Percentiles rank a stretch among this genome's conserved stretches.
Conservation (phyloP, 2,329 filamentous ascomycete species). For the Phyllosticta paracitricarpa region DNA sequence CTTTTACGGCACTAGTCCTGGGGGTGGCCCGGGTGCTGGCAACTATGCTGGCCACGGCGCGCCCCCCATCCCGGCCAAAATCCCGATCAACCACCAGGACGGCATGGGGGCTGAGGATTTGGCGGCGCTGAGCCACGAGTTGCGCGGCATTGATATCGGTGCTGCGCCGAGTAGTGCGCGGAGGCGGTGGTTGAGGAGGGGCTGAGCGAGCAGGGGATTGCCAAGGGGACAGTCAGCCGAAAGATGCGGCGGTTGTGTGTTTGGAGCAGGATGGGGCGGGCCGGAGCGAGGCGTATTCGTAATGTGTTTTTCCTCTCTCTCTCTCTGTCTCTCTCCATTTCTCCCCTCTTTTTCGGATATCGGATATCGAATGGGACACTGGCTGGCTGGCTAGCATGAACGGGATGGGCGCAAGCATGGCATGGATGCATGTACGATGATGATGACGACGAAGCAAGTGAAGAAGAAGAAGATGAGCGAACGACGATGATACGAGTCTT, state of each 20-base stretch:
- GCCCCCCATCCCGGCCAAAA: slow-evolving; percentile 61
- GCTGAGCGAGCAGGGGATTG: neutral
- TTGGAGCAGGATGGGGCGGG: neutral
- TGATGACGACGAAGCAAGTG: too few relatives aligned
- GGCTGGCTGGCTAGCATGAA: too few relatives aligned
- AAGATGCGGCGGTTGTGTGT: neutral
- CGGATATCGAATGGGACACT: too few relatives aligned
- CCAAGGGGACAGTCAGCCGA: neutral
- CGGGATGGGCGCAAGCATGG: too few relatives aligned
- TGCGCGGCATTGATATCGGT: slow-evolving; percentile 45
- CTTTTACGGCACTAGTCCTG: neutral
- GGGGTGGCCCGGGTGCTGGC: neutral
- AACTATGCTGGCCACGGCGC: slow-evolving; percentile 23
- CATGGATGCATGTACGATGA: too few relatives aligned
- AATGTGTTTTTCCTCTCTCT: too few relatives aligned
- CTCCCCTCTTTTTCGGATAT: too few relatives aligned
- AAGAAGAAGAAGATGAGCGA: too few relatives aligned
- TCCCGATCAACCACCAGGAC: slow-evolving; percentile 43
- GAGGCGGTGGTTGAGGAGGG: slow-evolving; percentile 2
- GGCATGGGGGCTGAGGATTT: slow-evolving; percentile 37
- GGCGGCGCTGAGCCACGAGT: slow-evolving; percentile 58
- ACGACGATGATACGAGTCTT: too few relatives aligned
- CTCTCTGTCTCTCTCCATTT: too few relatives aligned
- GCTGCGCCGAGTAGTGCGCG: slow-evolving; percentile 7
- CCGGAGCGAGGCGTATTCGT: too few relatives aligned